Conservation (phyloP, 257 asterid species). For the Solanum piurae region DNA sequence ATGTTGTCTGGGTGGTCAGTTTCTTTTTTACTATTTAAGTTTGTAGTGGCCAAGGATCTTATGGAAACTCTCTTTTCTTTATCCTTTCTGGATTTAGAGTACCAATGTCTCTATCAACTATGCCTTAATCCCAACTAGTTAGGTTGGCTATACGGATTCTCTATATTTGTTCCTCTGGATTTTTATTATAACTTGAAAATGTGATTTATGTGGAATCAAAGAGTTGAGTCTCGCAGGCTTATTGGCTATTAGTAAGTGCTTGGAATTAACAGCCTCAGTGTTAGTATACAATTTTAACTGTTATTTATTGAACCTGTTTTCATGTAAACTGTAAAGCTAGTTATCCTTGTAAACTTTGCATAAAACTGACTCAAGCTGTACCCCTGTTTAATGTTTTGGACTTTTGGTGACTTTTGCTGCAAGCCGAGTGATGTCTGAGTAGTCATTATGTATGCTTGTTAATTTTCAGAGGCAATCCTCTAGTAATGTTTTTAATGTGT, state of each 20-base stretch:
- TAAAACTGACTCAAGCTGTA: not conserved
- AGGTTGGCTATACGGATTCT: not conserved
- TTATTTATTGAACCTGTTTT: not conserved
- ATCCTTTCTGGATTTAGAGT: not conserved
- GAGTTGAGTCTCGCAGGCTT: not conserved
- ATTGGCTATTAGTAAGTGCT: not conserved
- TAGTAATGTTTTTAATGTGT: not conserved
- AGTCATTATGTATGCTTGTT: not conserved
- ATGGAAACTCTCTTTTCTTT: not conserved
- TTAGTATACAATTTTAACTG: not conserved
- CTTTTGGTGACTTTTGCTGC: not conserved
- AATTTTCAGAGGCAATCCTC: not conserved
- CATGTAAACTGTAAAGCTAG: not conserved
- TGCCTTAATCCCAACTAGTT: not conserved
- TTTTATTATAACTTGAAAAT: not conserved
- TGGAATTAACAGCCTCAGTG: not conserved
- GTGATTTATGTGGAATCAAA: not conserved
- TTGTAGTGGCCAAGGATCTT: not conserved
- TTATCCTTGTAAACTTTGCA: not conserved
- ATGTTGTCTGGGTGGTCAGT: slow-evolving; percentile 22
- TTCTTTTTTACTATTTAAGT: not conserved
- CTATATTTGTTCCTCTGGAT: not conserved
- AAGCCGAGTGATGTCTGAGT: not conserved
- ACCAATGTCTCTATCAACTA: not conserved
- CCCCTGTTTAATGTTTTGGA: not conserved